Evolutionary conservation across 163 green algal genomes (phyloP).

Genomic region (Chlorella variabilis): DNA sequence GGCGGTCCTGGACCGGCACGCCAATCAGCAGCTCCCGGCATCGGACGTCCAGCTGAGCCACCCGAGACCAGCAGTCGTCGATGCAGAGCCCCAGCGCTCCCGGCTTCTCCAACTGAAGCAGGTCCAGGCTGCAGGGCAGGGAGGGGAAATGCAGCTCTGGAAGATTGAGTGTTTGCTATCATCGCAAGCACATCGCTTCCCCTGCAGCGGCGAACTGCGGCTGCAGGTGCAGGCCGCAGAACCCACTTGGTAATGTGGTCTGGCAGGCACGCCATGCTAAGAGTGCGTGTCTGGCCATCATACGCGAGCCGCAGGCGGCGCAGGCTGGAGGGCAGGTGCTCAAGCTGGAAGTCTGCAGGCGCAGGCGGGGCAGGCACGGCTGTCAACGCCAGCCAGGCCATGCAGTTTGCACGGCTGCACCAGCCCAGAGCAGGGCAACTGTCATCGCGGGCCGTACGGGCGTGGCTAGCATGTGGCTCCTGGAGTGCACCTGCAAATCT

Average conservation of each 20-base stretch:
- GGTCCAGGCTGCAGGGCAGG: not conserved
- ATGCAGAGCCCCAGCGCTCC: not conserved
- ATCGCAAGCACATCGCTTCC: no score
- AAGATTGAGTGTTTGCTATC: no score
- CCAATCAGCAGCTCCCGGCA: conserved; percentile 18
- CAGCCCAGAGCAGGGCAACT: no score
- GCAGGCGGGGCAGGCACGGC: not conserved
- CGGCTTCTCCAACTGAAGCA: conserved; percentile 9
- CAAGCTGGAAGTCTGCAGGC: conserved; percentile 12
- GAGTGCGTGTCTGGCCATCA: not conserved
- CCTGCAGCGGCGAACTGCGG: no score
- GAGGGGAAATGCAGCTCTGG: no score
- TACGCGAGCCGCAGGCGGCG: not conserved
- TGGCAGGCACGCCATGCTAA: conserved; percentile 5
- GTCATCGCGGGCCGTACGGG: no score
- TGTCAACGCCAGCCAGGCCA: not conserved
- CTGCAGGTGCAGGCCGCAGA: not conserved
- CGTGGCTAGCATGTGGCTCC: no score
- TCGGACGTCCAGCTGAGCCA: not conserved
- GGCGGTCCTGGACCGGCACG: conserved; percentile 1
- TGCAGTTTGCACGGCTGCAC: no score
- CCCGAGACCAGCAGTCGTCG: not conserved
- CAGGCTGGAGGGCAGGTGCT: not conserved
- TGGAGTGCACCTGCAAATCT: conserved; percentile 3
- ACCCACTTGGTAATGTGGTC: not conserved